Conservation (phyloP, 2,329 filamentous ascomycete genomes). For the Phyllosticta citrichinensis region DNA sequence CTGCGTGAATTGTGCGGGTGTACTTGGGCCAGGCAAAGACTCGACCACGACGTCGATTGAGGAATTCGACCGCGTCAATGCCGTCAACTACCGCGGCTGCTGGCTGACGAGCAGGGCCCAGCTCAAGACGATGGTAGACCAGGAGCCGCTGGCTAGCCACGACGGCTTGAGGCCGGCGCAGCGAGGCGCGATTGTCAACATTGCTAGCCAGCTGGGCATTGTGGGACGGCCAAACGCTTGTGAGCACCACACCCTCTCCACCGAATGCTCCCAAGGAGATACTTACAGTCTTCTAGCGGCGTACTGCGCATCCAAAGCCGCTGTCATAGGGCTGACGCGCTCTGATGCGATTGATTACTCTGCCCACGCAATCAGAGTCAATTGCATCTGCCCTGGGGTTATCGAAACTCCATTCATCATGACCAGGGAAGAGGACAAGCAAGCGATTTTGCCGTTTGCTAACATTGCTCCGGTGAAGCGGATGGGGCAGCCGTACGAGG, state of each 20-base stretch:
- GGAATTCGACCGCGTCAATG: constrained; percentile 44
- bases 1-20: constrained; percentile 45
- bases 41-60: constrained; percentile 38
- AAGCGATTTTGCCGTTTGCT: constrained; percentile 30
- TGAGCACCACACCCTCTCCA: constrained; percentile 19
- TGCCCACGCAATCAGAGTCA: constrained; percentile 41
- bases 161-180: constrained; percentile 28
- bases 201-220: constrained; percentile 43
- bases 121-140: constrained; percentile 40
- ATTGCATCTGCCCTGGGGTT: constrained; percentile 48
- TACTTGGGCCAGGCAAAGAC: constrained; percentile 34
- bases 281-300: constrained; percentile 29
- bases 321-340: constrained; percentile 48
- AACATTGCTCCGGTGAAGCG: constrained; percentile 39
- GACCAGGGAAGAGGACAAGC: constrained; percentile 19
- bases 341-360: constrained; percentile 50
- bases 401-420: constrained; percentile 32
- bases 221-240: constrained; percentile 21
- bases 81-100: constrained; percentile 48
- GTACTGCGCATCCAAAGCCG: constrained; percentile 50
- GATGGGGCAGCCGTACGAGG: constrained; percentile 41
- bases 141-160: constrained; percentile 42
- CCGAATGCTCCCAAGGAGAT: neutral
- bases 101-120: constrained; percentile 48
- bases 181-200: constrained; percentile 44